Evolutionary conservation across 129 eudicot genomes (phyloP), one percentile per base, ranked within the genome.

Genomic region (Centaurea solstitialis): DNA sequence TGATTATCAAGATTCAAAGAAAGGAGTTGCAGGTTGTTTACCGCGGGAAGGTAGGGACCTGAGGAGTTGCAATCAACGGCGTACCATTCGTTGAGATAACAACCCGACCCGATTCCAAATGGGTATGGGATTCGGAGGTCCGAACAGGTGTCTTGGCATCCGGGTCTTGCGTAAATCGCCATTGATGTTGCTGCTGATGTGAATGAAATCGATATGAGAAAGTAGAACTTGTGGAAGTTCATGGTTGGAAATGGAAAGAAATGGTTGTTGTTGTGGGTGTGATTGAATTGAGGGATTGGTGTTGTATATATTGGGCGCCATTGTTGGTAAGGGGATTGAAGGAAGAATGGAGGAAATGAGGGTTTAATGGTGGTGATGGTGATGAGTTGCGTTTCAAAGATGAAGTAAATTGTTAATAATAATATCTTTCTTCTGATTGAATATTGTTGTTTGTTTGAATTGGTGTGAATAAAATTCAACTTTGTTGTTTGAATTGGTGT

Each of bases 81-180:
- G 53, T 74, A 81, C 85, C 80, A 81, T 39, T 68, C 71, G 24
- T 81, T 74, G 62, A 65, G 12, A 33, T 33, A 75, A 47, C 80
- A 81, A 22, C 11, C 47, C 2, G 80, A 0, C 64, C 80, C 85
- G 75, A 81, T 50, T 57, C 80, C 85, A 17, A 81, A 81, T 0
- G 85, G 80, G 76, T 75, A 81, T 0, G 85, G 76, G 9, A 81
- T 68, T 9, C 41, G 74, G 68, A 75, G 3, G 15, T 24, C 26
- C 3, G 70, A 70, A 9, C 85, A 81, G 11, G 69, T 81, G 24
- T 81, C 85, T 26, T 4, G 47, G 57, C 85, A 81, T 75, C 85
- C 80, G n/a, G 85, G 61, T 9, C 79, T 68, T 11, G 85, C 76
- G 82, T 68, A 78, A n/a, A 78, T 68, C 7, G 75, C 68, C 7